Conservation (phyloP, 805 yeast species). For the Cyberlindnera xishuangbannaensis region DNA sequence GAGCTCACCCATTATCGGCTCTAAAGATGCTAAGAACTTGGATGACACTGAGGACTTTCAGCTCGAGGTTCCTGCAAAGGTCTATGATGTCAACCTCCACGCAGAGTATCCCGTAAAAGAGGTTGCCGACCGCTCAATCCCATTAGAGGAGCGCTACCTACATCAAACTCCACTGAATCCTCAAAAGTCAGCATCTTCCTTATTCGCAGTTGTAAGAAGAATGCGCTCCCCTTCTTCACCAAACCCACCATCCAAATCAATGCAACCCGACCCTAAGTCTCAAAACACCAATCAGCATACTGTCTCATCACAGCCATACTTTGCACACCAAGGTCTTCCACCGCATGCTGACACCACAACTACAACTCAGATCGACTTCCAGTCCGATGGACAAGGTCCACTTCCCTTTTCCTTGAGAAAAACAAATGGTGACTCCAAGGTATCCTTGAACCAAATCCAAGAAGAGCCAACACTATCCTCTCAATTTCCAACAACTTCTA, state of each 20-base stretch:
- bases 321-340: conserved; percentile 54
- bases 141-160: conserved; percentile 4
- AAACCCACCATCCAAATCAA: conserved; percentile 15
- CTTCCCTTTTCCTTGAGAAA: conserved; percentile 27
- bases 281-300: conserved; percentile 6
- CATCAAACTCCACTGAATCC: conserved; percentile 7
- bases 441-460: conserved; percentile 29
- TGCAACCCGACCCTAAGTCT: neutral
- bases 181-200: conserved; percentile 11
- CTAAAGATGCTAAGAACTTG: conserved; percentile 7
- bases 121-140: conserved; percentile 1
- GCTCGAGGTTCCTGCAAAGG: conserved; percentile 14
- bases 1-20: conserved; percentile 13
- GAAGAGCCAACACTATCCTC: conserved; percentile 24
- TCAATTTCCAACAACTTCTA: too few relatives aligned
- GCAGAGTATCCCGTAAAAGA: conserved; percentile 9
- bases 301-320: conserved; percentile 40
- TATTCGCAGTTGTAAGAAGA: conserved; percentile 21
- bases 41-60: conserved; percentile 7
- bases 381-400: conserved; percentile 23
- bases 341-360: conserved; percentile 36
- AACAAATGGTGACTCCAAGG: conserved; percentile 14
- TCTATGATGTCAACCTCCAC: conserved; percentile 11
- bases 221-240: conserved; percentile 32
- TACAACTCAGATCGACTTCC: conserved; percentile 7